Percentiles rank a stretch among this genome's conserved stretches.
Evolutionary conservation across 148 eudicot genomes (phyloP).

Genomic region (Diospyros kaki): DNA sequence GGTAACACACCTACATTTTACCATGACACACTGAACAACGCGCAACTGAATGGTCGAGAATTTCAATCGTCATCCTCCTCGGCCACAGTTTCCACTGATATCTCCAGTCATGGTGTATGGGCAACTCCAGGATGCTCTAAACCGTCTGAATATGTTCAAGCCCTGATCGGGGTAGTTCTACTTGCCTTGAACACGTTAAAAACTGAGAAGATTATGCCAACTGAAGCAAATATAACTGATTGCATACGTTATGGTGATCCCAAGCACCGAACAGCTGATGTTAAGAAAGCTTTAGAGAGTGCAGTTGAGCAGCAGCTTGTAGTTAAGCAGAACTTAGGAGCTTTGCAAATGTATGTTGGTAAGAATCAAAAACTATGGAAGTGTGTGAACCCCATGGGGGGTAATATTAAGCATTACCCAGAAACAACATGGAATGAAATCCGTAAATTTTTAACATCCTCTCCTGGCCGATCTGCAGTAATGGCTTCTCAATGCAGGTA

Average conservation of each 20-base stretch:
- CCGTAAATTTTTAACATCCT: constrained; percentile 55
- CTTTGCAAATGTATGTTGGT: constrained; percentile 49
- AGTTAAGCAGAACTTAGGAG: constrained; percentile 41
- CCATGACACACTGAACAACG: constrained; percentile 16
- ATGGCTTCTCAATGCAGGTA: constrained; percentile 64
- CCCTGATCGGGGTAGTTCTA: constrained; percentile 42
- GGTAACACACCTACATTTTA: constrained; percentile 1
- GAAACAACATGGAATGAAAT: constrained; percentile 66
- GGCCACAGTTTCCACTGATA: constrained; percentile 8
- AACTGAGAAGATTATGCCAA: constrained; percentile 39
- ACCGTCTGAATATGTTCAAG: constrained; percentile 39
- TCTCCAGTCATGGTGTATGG: constrained; percentile 12
- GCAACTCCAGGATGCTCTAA: constrained; percentile 22
- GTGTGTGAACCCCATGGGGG: constrained; percentile 69
- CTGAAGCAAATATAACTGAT: constrained; percentile 47
- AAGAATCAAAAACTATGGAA: constrained; percentile 75
- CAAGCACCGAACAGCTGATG: constrained; percentile 58
- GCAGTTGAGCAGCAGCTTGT: constrained; percentile 76
- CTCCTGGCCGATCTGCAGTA: constrained; percentile 60
- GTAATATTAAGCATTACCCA: constrained; percentile 45
- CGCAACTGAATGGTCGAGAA: constrained; percentile 15
- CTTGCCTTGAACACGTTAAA: constrained; percentile 45
- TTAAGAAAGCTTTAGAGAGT: constrained; percentile 63
- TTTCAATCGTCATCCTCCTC: constrained; percentile 10
- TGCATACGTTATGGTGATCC: constrained; percentile 49